phyloP scores from a whole-genome alignment of 2,329 filamentous ascomycete genomes.

The Fusarium sp. region DNA sequence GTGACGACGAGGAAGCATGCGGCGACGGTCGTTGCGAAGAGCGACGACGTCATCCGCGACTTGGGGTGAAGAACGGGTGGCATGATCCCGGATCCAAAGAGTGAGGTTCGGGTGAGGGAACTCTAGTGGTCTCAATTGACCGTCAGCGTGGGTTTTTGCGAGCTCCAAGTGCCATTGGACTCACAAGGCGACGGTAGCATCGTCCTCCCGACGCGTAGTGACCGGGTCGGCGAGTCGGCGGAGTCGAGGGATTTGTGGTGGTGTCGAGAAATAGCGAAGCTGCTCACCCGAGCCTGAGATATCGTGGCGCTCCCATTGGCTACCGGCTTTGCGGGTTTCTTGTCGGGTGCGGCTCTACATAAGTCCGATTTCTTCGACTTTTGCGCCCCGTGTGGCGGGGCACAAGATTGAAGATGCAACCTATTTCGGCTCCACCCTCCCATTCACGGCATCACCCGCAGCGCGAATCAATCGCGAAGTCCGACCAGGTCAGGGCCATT shows the following conservation, averaged over 20 bases:
- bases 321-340: constrained; percentile 20
- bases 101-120: constrained; percentile 24
- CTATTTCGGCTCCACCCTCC: neutral
- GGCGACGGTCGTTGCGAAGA: constrained; percentile 93
- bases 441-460: constrained; percentile 22
- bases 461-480: constrained; percentile 27
- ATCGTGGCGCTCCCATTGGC: constrained; percentile 40
- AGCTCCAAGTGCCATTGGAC: constrained; percentile 38
- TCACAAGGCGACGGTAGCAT: constrained; percentile 43
- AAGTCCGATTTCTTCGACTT: constrained; percentile 23
- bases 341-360: constrained; percentile 21
- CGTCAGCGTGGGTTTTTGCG: constrained; percentile 30
- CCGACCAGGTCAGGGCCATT: constrained; percentile 20
- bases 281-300: constrained; percentile 37
- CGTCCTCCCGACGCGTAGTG: constrained; percentile 37
- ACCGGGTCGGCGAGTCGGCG: constrained; percentile 39
- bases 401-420: neutral
- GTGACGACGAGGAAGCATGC: constrained; percentile 93
- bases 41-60: constrained; percentile 90
- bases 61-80: constrained; percentile 92
- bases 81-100: constrained; percentile 63
- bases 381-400: neutral
- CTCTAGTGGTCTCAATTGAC: constrained; percentile 45
- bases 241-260: constrained; percentile 44
- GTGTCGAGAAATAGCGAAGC: constrained; percentile 40